These are phyloP conservation scores for Agaricales sp. DNA, from an alignment of 1,284 basidiomycete species.

Conservation along the genomic window DNA sequence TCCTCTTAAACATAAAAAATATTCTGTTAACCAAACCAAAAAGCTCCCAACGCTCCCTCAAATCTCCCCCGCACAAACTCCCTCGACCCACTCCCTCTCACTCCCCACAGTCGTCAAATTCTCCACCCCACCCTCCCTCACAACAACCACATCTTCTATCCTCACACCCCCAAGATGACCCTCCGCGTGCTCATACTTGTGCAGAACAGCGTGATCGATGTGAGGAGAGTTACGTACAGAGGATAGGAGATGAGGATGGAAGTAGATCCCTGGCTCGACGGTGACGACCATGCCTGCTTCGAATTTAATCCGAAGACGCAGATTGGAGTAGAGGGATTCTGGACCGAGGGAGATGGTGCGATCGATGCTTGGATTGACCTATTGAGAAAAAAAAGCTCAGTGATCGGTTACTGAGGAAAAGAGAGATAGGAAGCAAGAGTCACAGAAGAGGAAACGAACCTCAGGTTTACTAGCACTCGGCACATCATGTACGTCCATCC, in stretches of 20 bases:
- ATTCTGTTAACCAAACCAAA: background rate
- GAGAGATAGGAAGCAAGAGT: too few species aligned
- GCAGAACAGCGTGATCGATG: constrained; percentile 64
- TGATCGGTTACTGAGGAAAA: too few species aligned
- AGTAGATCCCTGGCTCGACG: constrained; percentile 86
- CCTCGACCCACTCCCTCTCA: constrained; percentile 72
- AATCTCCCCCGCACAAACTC: constrained; percentile 55
- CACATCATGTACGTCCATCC: constrained; percentile 84
- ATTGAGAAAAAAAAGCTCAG: too few species aligned
- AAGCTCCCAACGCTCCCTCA: constrained; percentile 15
- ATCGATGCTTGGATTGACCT: constrained; percentile 38
- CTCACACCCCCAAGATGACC: constrained; percentile 80
- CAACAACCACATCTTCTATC: constrained; percentile 82
- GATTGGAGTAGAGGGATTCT: constrained; percentile 63
- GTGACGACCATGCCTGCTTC: constrained; percentile 78
- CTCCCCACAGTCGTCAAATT: constrained; percentile 76
- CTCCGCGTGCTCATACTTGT: constrained; percentile 50
- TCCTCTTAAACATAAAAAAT: background rate
- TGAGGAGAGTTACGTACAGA: constrained; percentile 58
- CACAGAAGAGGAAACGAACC: too few species aligned
- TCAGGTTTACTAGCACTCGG: constrained; percentile 62
- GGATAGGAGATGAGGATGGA: constrained; percentile 68
- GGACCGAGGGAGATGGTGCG: constrained; percentile 35
- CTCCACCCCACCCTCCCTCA: constrained; percentile 56
- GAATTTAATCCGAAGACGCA: constrained; percentile 66